Conservation (phyloP, 257 asterid species). For the Solanum ossicruentum region DNA sequence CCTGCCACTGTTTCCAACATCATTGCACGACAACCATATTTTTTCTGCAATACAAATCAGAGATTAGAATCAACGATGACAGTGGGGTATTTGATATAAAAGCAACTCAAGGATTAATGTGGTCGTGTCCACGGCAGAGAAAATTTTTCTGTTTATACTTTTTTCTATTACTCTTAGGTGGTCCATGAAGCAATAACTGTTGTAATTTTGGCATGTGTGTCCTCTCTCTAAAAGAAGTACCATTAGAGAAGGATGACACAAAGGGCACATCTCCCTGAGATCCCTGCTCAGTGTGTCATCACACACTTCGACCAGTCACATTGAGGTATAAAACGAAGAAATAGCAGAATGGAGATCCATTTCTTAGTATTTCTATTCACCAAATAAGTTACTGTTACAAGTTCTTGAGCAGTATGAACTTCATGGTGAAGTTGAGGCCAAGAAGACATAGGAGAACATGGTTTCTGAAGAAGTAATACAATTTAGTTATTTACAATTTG, state of each 20-base stretch:
- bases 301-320: background rate
- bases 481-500: background rate
- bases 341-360: background rate
- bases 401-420: background rate
- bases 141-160: background rate
- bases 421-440: background rate
- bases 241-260: background rate
- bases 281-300: background rate
- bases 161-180: background rate
- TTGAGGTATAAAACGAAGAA: background rate
- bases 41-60: constrained; percentile 37
- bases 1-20: constrained; percentile 98
- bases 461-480: background rate
- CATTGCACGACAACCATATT: constrained; percentile 91
- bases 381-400: background rate
- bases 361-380: background rate
- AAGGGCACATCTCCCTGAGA: background rate
- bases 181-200: background rate
- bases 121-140: too few species aligned
- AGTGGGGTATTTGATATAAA: background rate
- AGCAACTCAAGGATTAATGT: background rate
- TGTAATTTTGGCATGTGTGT: background rate
- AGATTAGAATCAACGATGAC: background rate
- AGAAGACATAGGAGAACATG: too few species aligned
- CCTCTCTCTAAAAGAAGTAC: background rate